Evolutionary conservation across 495 filamentous ascomycete genomes (phyloP).

Genomic region (Penicillium longicatenatum): DNA sequence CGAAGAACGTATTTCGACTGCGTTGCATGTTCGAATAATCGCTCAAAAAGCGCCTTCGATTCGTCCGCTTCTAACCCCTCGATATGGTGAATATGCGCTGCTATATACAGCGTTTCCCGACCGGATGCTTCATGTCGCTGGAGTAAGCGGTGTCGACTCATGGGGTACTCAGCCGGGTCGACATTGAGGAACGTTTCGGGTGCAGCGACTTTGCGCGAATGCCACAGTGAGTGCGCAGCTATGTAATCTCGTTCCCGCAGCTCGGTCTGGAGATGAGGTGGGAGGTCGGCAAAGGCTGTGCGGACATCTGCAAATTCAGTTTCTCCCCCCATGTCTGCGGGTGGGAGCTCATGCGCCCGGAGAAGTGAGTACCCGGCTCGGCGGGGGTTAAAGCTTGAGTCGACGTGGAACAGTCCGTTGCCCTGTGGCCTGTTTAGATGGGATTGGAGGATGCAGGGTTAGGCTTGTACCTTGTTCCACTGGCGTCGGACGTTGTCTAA

Average conservation of each 20-base stretch:
- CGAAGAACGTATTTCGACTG: constrained; percentile 51
- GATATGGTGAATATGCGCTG: constrained; percentile 57
- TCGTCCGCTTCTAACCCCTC: constrained; percentile 44
- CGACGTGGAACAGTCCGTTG: constrained; percentile 62
- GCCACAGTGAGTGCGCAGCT: constrained; percentile 55
- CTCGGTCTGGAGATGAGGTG: constrained; percentile 34
- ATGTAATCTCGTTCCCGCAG: constrained; percentile 50
- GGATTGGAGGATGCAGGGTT: neutral
- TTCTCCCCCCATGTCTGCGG: constrained; percentile 50
- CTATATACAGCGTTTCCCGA: constrained; percentile 56
- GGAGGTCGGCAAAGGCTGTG: constrained; percentile 54
- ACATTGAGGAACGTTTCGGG: constrained; percentile 54
- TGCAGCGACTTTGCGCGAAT: constrained; percentile 54
- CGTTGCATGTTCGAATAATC: constrained; percentile 48
- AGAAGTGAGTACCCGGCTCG: constrained; percentile 58
- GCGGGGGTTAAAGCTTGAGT: constrained; percentile 62
- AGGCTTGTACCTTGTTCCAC: constrained; percentile 29
- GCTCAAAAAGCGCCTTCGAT: constrained; percentile 41
- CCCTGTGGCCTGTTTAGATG: constrained; percentile 27
- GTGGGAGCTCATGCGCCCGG: constrained; percentile 53
- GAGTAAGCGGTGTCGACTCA: constrained; percentile 52
- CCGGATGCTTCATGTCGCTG: constrained; percentile 56
- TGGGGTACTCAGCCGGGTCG: constrained; percentile 40
- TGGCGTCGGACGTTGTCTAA: constrained; percentile 31
- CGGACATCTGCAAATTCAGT: constrained; percentile 62